These are phyloP conservation scores for Thalassiosira mediterranea DNA, from an alignment of 352 stramenopile genomes.

Conservation along the genomic window DNA sequence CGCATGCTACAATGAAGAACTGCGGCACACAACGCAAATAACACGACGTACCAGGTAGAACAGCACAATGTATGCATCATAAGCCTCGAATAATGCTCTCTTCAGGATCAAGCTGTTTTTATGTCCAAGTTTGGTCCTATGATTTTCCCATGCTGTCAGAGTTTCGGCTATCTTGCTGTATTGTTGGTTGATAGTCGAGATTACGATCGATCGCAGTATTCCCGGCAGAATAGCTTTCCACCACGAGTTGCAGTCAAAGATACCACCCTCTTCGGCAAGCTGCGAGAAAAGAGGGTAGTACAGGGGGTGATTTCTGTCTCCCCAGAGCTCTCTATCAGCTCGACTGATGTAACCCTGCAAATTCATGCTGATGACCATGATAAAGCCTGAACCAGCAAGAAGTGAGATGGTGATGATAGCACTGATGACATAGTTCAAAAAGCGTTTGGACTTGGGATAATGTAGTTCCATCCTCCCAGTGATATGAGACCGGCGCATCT, in stretches of 20 bases:
- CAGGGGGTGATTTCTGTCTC: constrained; percentile 63
- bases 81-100: constrained; percentile 94
- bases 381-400: constrained; percentile 62
- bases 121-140: constrained; percentile 88
- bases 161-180: constrained; percentile 89
- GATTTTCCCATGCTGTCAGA: constrained; percentile 93
- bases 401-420: constrained; percentile 65
- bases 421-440: constrained; percentile 69
- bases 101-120: constrained; percentile 93
- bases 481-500: constrained; percentile 63
- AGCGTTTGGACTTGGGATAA: constrained; percentile 61
- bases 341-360: constrained; percentile 81
- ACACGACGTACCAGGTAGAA: constrained; percentile 61
- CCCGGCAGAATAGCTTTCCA: constrained; percentile 69
- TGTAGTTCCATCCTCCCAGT: constrained; percentile 70
- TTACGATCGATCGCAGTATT: constrained; percentile 61
- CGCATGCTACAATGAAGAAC: too few relatives aligned
- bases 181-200: constrained; percentile 90
- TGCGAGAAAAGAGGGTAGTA: constrained; percentile 65
- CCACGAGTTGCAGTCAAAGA: constrained; percentile 74
- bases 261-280: constrained; percentile 67
- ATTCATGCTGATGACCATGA: constrained; percentile 85
- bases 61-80: constrained; percentile 93
- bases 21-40: neutral
- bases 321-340: constrained; percentile 43